Percentiles rank a stretch among this genome's conserved stretches.
Conservation (phyloP, 805 yeast species). For the Candida germanica region DNA sequence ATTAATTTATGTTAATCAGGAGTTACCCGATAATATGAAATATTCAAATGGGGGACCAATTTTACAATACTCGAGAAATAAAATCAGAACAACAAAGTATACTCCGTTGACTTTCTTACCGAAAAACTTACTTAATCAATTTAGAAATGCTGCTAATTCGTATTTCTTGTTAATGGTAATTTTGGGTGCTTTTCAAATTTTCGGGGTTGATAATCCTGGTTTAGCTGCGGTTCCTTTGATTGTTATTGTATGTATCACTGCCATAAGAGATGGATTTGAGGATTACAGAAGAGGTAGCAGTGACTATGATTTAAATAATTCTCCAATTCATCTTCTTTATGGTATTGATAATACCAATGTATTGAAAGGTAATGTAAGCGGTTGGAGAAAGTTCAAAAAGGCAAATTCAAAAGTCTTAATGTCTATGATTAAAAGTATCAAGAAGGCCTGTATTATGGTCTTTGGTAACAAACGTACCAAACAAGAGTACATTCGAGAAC, state of each 20-base stretch:
- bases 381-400: conserved; percentile 72
- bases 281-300: conserved; percentile 64
- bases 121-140: conserved; percentile 52
- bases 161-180: conserved; percentile 55
- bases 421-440: conserved; percentile 16
- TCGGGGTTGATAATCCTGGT: conserved; percentile 72
- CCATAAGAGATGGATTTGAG: conserved; percentile 74
- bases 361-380: conserved; percentile 47
- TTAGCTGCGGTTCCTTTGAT: conserved; percentile 78
- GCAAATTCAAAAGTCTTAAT: conserved; percentile 34
- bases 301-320: conserved; percentile 67
- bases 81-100: conserved; percentile 61
- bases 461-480: conserved; percentile 26
- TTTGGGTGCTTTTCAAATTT: conserved; percentile 59
- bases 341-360: conserved; percentile 61
- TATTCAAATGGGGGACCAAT: conserved; percentile 32
- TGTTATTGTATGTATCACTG: conserved; percentile 73
- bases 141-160: conserved; percentile 57
- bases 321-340: conserved; percentile 53
- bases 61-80: conserved; percentile 48
- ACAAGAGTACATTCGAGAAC: conserved; percentile 23
- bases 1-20: conserved; percentile 47
- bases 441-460: conserved; percentile 18
- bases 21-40: conserved; percentile 42
- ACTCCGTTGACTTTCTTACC: conserved; percentile 59